Evolutionary conservation across 2,329 filamentous ascomycete genomes (phyloP).

Genomic region (Elsinoe australis): DNA sequence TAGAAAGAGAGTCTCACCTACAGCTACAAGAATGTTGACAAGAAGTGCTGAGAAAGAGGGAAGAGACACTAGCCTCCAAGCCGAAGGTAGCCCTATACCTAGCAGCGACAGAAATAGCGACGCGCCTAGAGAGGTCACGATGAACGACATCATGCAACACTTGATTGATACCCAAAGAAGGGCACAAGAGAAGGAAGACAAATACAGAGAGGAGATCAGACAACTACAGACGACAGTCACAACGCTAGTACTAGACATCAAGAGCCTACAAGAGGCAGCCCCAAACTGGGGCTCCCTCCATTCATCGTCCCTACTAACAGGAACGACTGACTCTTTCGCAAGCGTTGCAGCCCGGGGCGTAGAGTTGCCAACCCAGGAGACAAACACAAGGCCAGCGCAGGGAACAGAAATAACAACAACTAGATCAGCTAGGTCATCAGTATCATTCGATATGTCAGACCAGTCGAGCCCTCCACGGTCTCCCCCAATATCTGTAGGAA

Average conservation of each 20-base stretch:
- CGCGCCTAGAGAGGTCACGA: conserved; percentile 13
- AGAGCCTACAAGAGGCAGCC: conserved; percentile 10
- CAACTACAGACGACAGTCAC: conserved; percentile 12
- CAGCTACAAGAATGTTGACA: conserved; percentile 9
- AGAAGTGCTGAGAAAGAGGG: conserved; percentile 1
- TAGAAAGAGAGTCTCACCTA: conserved; percentile 13
- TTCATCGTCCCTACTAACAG: not conserved
- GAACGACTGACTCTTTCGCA: conserved; percentile 1
- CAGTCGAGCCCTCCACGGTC: not conserved
- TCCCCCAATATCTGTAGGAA: not conserved
- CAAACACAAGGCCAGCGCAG: not conserved
- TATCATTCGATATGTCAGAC: not conserved
- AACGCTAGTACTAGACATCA: conserved; percentile 12
- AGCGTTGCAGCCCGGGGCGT: conserved; percentile 7
- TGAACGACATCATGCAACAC: conserved; percentile 14
- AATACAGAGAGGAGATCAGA: conserved; percentile 12
- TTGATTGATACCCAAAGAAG: conserved; percentile 5
- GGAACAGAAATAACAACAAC: not conserved
- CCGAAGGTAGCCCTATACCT: conserved; percentile 9
- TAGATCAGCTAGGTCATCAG: not conserved
- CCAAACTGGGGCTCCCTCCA: conserved; percentile 1
- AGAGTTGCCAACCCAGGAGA: not conserved
- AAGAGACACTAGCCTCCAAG: not conserved
- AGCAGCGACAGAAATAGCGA: conserved; percentile 2
- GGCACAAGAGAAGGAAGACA: conserved; percentile 2